These are phyloP conservation scores for Colletotrichum nymphaeae DNA, from an alignment of 2,329 filamentous ascomycete species.

Conservation along the genomic window DNA sequence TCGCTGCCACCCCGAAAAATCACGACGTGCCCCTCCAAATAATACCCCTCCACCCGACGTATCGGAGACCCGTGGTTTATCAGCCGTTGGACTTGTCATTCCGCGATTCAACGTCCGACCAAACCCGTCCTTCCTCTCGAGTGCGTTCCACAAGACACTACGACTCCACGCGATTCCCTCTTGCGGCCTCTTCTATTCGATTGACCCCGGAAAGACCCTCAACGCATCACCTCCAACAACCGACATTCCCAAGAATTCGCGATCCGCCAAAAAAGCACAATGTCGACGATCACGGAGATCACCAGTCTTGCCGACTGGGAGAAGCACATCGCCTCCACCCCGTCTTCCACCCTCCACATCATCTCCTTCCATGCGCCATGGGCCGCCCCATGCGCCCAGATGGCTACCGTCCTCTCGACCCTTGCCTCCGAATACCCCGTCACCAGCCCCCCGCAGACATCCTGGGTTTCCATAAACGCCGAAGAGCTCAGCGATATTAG, in stretches of 20 bases:
- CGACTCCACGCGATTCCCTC: constrained; percentile 11
- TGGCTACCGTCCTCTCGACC: constrained; percentile 86
- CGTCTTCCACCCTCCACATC: constrained; percentile 78
- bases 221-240: background rate
- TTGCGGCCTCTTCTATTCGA: background rate
- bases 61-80: constrained; percentile 35
- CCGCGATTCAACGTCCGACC: constrained; percentile 24
- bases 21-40: constrained; percentile 34
- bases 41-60: constrained; percentile 24
- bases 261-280: constrained; percentile 48
- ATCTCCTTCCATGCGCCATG: constrained; percentile 97
- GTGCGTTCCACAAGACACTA: constrained; percentile 4
- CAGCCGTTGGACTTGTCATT: constrained; percentile 29
- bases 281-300: constrained; percentile 85
- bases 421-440: constrained; percentile 88
- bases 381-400: constrained; percentile 96
- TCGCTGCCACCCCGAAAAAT: constrained; percentile 23
- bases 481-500: constrained; percentile 94
- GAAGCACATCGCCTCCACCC: constrained; percentile 72
- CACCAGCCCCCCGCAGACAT: constrained; percentile 72
- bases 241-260: background rate
- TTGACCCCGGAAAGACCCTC: background rate
- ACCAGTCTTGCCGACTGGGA: constrained; percentile 80
- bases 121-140: background rate
- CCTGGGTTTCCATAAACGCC: constrained; percentile 92